Base-by-base conservation (phyloP, 108 stramenopile genomes). In the Nitzschia palea region DNA sequence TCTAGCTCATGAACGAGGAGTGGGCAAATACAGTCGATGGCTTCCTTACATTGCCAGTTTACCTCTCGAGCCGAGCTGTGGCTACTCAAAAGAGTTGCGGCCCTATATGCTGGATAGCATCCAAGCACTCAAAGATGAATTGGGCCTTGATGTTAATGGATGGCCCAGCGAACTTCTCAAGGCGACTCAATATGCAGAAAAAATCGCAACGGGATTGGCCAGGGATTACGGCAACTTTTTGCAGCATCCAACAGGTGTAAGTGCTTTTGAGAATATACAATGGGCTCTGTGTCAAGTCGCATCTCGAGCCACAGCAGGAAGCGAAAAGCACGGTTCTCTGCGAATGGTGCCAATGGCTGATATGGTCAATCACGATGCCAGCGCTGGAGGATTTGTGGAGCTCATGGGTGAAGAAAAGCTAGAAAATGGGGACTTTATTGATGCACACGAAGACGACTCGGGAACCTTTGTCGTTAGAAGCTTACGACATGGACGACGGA, bases 201-300 rank as follows among this genome's bases (percentile, higher is more conserved):
- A 57, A 34, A 89, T 94, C 23, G 86, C 52, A 0, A 12, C 44
- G 12, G 68, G 55, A 4, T 53, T 91, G 37, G 43, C 73, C 1
- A 20, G 33, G 17, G 80, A 79, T 56, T 86, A 76, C 66, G 80
- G 73, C 17, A 31, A 44, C 8, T 82, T 71, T 70, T 26, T 86
- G 45, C 62, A 57, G 57, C 45, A 55, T 65, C 80, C 85, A 2
- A 70, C 74, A 27, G 76, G 56, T 47, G 34, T 65, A 29, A 28
- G 55, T 15, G 40, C 67, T 10, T 45, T 65, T 20, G 73, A 78
- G 26, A 83, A 82, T 37, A 57, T 94, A 18, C 62, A 82, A 63
- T 94, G 92, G 92, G 78, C 92, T 10, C 73, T 94, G 9, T 94
- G 92, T 57, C 89, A 89, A 44, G 92, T 94, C 10, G 78, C 88